These are phyloP conservation scores for Calonectria multiphialidica DNA, from an alignment of 2,329 filamentous ascomycete species.

Conservation along the genomic window DNA sequence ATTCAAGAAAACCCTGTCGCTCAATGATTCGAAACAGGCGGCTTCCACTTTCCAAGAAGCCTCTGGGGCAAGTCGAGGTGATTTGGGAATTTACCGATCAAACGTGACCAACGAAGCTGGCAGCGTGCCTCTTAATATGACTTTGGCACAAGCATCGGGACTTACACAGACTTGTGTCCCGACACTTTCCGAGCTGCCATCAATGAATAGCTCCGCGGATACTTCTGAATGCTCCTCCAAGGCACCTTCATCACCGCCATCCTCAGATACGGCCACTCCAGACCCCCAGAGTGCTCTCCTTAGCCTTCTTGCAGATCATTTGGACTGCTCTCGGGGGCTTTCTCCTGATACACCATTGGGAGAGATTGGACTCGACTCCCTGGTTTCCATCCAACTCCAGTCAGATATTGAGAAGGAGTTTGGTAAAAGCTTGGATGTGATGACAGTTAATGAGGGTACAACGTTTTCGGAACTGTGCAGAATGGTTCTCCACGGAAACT, in stretches of 20 bases:
- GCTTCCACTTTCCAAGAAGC: not conserved
- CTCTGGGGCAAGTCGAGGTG: not conserved
- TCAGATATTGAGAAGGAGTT: not conserved
- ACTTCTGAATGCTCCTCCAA: not conserved
- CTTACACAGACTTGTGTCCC: not conserved
- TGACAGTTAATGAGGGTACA: not conserved
- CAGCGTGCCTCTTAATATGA: not conserved
- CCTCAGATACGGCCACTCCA: not conserved
- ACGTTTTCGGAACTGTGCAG: not conserved
- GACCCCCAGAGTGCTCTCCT: not conserved
- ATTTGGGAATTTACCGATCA: not conserved
- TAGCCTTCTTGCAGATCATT: not conserved
- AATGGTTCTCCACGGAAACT: not conserved
- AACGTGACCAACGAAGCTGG: not conserved
- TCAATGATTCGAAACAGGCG: too few species aligned
- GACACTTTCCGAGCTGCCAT: not conserved
- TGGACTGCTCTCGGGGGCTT: not conserved
- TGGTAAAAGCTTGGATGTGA: not conserved
- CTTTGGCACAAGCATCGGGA: not conserved
- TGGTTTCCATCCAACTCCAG: not conserved
- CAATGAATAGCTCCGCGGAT: not conserved
- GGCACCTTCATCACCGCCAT: not conserved
- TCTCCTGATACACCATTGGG: not conserved
- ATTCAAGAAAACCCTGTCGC: not conserved
- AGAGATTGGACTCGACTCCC: not conserved